These are phyloP conservation scores for Stachybotrys elegans DNA, from an alignment of 2,329 filamentous ascomycete genomes.

Conservation along the genomic window DNA sequence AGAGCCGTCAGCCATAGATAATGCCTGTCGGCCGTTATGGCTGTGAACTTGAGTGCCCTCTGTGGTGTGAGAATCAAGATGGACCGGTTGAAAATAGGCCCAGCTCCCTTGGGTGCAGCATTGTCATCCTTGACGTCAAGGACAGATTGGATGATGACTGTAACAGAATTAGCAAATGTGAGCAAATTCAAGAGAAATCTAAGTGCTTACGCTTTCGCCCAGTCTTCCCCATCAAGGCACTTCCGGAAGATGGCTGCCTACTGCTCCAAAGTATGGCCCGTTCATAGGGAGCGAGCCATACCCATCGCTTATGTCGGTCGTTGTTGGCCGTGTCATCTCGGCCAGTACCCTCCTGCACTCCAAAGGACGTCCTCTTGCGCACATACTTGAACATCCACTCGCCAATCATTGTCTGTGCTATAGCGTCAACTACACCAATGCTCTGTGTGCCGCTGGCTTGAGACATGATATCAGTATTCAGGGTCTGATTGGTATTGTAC, in stretches of 20 bases:
- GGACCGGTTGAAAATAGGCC: conserved; percentile 77
- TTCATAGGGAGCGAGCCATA: conserved; percentile 97
- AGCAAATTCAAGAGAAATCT: conserved; percentile 18
- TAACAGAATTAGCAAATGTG: conserved; percentile 23
- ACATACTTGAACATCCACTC: conserved; percentile 97
- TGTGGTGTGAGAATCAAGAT: conserved; percentile 93
- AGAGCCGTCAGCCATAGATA: conserved; percentile 93
- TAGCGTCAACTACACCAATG: conserved; percentile 86
- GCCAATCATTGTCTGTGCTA: conserved; percentile 96
- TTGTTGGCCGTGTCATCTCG: conserved; percentile 63
- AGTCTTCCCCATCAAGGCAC: conserved; percentile 86
- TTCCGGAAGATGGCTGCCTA: conserved; percentile 87
- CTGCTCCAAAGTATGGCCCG: conserved; percentile 96
- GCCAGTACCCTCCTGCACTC: conserved; percentile 61
- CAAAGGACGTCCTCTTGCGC: conserved; percentile 83
- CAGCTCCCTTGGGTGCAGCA: conserved; percentile 65
- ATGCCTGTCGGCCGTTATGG: conserved; percentile 75
- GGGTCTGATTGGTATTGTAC: not conserved
- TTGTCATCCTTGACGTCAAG: conserved; percentile 96
- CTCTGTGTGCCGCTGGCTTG: conserved; percentile 58
- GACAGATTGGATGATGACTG: conserved; percentile 92
- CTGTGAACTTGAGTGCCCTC: conserved; percentile 92
- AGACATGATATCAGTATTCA: conserved; percentile 32
- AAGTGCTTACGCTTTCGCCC: conserved; percentile 93
- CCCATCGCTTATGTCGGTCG: conserved; percentile 91